Evolutionary conservation across 192 early-diverging fungal species (phyloP), one percentile per base, ranked within the genome.

Genomic region (Coemansia sp.): DNA sequence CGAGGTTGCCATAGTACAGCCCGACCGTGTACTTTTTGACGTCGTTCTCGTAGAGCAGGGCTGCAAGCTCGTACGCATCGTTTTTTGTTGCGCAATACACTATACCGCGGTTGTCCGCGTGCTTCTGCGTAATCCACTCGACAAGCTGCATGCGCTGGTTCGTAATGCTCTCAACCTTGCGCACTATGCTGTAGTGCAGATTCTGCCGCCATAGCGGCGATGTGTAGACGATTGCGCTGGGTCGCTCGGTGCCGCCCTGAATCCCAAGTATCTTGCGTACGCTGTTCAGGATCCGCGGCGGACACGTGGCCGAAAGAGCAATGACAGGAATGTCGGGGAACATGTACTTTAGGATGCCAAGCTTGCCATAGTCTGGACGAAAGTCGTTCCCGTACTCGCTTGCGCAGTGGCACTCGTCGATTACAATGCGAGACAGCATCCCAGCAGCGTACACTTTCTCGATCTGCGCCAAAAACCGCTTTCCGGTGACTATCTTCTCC

Each of bases 271-370:
- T 87, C 43, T 62, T 61, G 56, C 82, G 62, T 19, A 88, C 84
- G 71, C 80, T 82, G 36, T 76, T 65, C 64, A 87, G 82, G 18
- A 87, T 80, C 22, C 74, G 77, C 22, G 82, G 84, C 26, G 86
- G 84, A 26, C 86, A 87, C 1, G 92, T 95, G 0, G 93, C 93
- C 3, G 94, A 92, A 43, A 95, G 72, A 4, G 92, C 93, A 75
- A 92, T 88, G 51, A 95, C 73, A 1, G 87, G 90, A 1, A 88
- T 76, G 2, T 78, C 63, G 2, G 88, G 88, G 63, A 91, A 93
- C 39, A 80, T 39, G 41, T 74, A 77, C 62, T 75, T 77, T 19
- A 87, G 73, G 51, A 85, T 73, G 6, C 83, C 80, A 18, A 80
- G 73, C 61, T 76, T 78, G 40, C 69, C 71, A 66, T 87, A 87